phyloP scores from a whole-genome alignment of 805 yeast genomes.

The Cyberlindnera euphorbiae region DNA sequence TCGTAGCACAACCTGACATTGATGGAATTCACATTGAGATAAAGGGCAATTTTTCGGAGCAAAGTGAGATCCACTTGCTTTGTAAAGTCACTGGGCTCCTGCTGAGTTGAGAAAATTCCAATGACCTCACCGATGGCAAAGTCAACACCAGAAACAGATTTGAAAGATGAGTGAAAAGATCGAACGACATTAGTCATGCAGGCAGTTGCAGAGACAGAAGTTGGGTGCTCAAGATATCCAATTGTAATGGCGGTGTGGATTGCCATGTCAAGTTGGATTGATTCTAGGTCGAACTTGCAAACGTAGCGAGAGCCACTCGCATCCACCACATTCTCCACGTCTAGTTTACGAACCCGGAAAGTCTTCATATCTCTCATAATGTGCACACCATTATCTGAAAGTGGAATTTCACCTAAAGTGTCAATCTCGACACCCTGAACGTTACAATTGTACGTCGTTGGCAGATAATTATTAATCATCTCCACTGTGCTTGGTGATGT shows the following conservation, averaged over 20 bases:
- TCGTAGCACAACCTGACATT: conserved; percentile 2
- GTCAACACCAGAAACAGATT: neutral
- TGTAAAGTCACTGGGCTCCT: too few relatives aligned
- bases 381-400: neutral
- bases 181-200: neutral
- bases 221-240: neutral
- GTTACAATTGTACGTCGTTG: too few relatives aligned
- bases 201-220: neutral
- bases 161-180: neutral
- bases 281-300: neutral
- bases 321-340: neutral
- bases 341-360: neutral
- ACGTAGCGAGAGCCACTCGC: conserved; percentile 1
- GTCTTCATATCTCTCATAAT: conserved; percentile 1
- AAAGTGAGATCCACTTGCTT: neutral
- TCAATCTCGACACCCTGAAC: too few relatives aligned
- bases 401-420: too few relatives aligned
- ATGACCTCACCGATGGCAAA: conserved; percentile 1
- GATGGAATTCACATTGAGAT: neutral
- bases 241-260: neutral
- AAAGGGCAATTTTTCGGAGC: conserved; percentile 1
- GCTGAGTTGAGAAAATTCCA: neutral
- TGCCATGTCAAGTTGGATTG: neutral
- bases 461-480: too few relatives aligned
- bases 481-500: too few relatives aligned